Percentiles rank a stretch among this genome's conserved stretches.
These are phyloP conservation scores for Aspergillus sclerotiicarbonarius DNA, from an alignment of 495 filamentous ascomycete species.

Conservation along the genomic window DNA sequence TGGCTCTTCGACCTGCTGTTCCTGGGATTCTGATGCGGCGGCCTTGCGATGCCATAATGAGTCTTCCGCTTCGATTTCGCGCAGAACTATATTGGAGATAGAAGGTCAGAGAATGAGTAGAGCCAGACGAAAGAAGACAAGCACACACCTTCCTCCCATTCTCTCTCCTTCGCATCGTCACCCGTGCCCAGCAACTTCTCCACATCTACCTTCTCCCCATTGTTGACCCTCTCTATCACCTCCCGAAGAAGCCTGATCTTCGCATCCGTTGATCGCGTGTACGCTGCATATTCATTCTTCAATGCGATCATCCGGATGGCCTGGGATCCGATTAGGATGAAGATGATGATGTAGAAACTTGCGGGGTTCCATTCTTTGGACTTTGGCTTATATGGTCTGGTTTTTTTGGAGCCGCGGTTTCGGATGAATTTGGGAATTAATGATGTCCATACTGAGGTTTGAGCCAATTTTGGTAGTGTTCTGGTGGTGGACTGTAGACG, in stretches of 20 bases:
- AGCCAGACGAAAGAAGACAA: not conserved
- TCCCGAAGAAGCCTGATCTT: conserved; percentile 76
- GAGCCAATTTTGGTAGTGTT: conserved; percentile 54
- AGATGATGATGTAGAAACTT: conserved; percentile 88
- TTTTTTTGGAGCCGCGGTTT: conserved; percentile 25
- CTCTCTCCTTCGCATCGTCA: conserved; percentile 67
- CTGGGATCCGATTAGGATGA: conserved; percentile 88
- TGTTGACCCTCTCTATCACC: conserved; percentile 77
- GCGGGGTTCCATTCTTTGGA: conserved; percentile 87
- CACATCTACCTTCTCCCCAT: conserved; percentile 88
- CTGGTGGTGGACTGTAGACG: conserved; percentile 33
- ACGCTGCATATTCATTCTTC: conserved; percentile 69
- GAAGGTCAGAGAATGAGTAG: conserved; percentile 6
- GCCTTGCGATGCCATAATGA: conserved; percentile 49
- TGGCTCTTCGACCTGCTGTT: conserved; percentile 18
- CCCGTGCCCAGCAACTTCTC: conserved; percentile 80
- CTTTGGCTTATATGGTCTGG: conserved; percentile 34
- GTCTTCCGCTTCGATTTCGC: conserved; percentile 79
- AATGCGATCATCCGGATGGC: conserved; percentile 86
- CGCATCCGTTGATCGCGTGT: conserved; percentile 71
- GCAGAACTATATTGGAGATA: conserved; percentile 54
- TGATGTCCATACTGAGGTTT: conserved; percentile 67
- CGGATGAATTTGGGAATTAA: conserved; percentile 57
- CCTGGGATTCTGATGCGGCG: conserved; percentile 8
- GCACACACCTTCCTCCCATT: conserved; percentile 82